These are phyloP conservation scores for Alternaria sp. DNA, from an alignment of 2,329 filamentous ascomycete genomes.

Conservation along the genomic window DNA sequence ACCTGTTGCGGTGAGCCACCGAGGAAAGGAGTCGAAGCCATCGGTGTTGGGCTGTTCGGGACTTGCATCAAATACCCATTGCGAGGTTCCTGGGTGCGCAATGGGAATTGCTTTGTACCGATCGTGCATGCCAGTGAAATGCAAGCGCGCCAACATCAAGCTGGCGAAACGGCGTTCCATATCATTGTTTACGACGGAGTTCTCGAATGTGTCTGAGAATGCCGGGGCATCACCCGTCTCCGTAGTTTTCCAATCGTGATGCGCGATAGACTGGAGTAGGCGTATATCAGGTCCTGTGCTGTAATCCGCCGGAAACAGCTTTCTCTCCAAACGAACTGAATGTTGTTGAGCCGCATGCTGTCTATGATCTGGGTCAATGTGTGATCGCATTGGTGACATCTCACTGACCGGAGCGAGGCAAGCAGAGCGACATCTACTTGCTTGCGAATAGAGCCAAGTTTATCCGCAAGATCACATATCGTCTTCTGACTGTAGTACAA, in stretches of 20 bases:
- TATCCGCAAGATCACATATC: neutral
- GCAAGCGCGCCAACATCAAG: neutral
- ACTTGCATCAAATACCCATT: slow-evolving; percentile 10
- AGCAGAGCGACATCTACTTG: slow-evolving; percentile 16
- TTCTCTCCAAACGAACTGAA: neutral
- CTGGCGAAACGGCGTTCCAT: neutral
- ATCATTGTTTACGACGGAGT: neutral
- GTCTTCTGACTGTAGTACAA: neutral
- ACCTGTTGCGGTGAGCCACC: slow-evolving; percentile 16
- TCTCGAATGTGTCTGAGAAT: neutral
- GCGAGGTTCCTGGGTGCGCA: slow-evolving; percentile 9
- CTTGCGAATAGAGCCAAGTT: slow-evolving; percentile 1
- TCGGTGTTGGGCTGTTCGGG: neutral
- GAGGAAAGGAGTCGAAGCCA: slow-evolving; percentile 9
- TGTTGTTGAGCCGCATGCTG: neutral
- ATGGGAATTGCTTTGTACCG: slow-evolving; percentile 9
- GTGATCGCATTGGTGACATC: neutral
- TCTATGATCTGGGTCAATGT: neutral
- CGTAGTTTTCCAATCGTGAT: neutral
- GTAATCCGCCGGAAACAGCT: neutral
- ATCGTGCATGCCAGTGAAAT: slow-evolving; percentile 2
- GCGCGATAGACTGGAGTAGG: neutral
- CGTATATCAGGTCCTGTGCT: neutral
- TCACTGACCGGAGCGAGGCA: slow-evolving; percentile 10
- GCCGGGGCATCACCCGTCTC: neutral